Percentiles rank a stretch among this genome's conserved stretches.
Evolutionary conservation across 768 basidiomycete genomes (phyloP).

Genomic region (Pisolithus sp.): DNA sequence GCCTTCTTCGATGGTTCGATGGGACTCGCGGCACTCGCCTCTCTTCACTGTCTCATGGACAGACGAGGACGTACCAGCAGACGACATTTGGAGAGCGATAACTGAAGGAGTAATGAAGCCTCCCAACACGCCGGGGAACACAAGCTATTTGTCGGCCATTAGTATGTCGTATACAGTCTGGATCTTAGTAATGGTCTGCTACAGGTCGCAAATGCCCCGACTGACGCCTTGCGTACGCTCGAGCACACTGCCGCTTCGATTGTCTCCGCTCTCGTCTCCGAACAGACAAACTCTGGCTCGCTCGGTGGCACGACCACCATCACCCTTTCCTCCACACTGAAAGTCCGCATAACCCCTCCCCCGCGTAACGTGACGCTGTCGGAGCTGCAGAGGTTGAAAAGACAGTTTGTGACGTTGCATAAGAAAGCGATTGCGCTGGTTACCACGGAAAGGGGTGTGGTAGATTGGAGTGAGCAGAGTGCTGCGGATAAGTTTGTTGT

Average conservation of each 20-base stretch:
- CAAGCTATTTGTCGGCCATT: slow-evolving; percentile 46
- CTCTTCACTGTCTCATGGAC: slow-evolving; percentile 80
- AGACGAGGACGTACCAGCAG: slow-evolving; percentile 57
- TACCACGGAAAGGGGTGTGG: slow-evolving; percentile 65
- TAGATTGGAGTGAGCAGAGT: slow-evolving; percentile 72
- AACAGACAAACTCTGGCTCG: slow-evolving; percentile 45
- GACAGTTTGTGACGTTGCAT: slow-evolving; percentile 87
- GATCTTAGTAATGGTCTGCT: not conserved
- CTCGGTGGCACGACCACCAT: slow-evolving; percentile 48
- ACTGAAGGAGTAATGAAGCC: slow-evolving; percentile 78
- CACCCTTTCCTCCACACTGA: slow-evolving; percentile 28
- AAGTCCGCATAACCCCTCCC: slow-evolving; percentile 55
- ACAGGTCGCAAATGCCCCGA: slow-evolving; percentile 76
- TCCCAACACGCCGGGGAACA: slow-evolving; percentile 82
- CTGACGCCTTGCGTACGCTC: slow-evolving; percentile 82
- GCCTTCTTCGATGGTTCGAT: slow-evolving; percentile 96
- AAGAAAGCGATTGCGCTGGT: slow-evolving; percentile 85
- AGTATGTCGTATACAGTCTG: not conserved
- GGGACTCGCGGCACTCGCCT: slow-evolving; percentile 98
- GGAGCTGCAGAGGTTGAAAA: slow-evolving; percentile 82
- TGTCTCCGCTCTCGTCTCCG: slow-evolving; percentile 64
- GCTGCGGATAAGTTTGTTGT: slow-evolving; percentile 62
- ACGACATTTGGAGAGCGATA: slow-evolving; percentile 75
- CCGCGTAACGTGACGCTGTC: slow-evolving; percentile 70
- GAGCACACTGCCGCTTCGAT: slow-evolving; percentile 69